These are phyloP conservation scores for Phylloporus rhodoxanthus DNA, from an alignment of 768 basidiomycete species.

Conservation along the genomic window DNA sequence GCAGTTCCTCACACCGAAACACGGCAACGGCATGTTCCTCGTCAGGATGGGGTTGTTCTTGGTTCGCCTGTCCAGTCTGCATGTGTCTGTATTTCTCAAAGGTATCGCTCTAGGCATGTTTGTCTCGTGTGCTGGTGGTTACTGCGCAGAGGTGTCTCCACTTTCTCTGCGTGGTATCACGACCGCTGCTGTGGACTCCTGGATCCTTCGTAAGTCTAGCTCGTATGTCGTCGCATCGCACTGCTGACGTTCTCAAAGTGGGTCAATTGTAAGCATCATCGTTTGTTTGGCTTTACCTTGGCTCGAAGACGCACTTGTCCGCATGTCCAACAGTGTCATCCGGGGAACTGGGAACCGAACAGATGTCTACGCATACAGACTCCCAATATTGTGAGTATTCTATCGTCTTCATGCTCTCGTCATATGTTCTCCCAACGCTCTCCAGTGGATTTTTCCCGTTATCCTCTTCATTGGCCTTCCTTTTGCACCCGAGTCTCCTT, in stretches of 20 bases:
- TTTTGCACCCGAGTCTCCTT: slow-evolving; percentile 31
- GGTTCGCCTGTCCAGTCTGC: slow-evolving; percentile 4
- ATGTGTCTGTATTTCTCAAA: background rate
- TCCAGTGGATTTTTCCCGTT: slow-evolving; percentile 32
- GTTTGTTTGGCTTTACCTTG: background rate
- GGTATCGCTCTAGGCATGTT: slow-evolving; percentile 14
- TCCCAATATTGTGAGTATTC: slow-evolving; percentile 24
- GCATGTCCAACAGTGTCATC: slow-evolving; percentile 24
- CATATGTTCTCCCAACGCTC: slow-evolving; percentile 10
- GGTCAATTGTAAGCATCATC: slow-evolving; percentile 20
- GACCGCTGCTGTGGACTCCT: slow-evolving; percentile 22
- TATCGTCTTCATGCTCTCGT: background rate
- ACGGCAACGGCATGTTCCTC: slow-evolving; percentile 23
- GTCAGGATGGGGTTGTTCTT: slow-evolving; percentile 20
- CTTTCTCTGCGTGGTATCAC: slow-evolving; percentile 24
- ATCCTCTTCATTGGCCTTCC: slow-evolving; percentile 27
- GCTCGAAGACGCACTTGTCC: background rate
- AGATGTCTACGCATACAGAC: slow-evolving; percentile 21
- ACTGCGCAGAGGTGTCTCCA: slow-evolving; percentile 27
- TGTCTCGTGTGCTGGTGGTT: slow-evolving; percentile 20
- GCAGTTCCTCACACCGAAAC: slow-evolving; percentile 22
- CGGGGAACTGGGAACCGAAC: slow-evolving; percentile 19
- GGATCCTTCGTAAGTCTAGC: slow-evolving; percentile 19
- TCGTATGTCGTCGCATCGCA: background rate
- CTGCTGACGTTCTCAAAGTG: slow-evolving; percentile 10